These are phyloP conservation scores for Mycena belliarum DNA, from an alignment of 768 basidiomycete genomes.

Conservation along the genomic window DNA sequence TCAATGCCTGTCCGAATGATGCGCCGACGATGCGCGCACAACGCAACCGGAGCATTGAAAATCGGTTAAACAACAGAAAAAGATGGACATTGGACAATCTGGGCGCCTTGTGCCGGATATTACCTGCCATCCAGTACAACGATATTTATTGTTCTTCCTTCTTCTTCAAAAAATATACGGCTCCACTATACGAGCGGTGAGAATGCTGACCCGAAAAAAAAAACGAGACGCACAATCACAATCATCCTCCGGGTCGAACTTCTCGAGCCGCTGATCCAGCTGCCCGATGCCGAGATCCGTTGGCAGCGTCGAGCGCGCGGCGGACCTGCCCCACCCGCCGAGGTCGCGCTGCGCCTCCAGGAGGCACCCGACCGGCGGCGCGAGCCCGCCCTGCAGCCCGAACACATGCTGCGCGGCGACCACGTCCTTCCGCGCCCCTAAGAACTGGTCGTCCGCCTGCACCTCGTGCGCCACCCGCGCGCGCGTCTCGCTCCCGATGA, in stretches of 20 bases:
- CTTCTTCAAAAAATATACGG: too few relatives aligned
- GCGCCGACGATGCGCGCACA: too few relatives aligned
- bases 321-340: slow-evolving; percentile 25
- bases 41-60: too few relatives aligned
- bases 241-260: slow-evolving; percentile 28
- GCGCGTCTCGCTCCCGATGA: slow-evolving; percentile 21
- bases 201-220: too few relatives aligned
- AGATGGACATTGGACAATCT: too few relatives aligned
- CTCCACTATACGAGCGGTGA: too few relatives aligned
- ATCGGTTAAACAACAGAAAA: too few relatives aligned
- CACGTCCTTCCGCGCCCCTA: too few relatives aligned
- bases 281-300: slow-evolving; percentile 23
- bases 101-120: too few relatives aligned
- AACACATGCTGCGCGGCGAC: neutral
- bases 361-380: slow-evolving; percentile 23
- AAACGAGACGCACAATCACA: slow-evolving; percentile 22
- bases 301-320: slow-evolving; percentile 12
- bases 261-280: slow-evolving; percentile 26
- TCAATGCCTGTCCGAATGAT: too few relatives aligned
- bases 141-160: too few relatives aligned
- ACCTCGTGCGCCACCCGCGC: neutral
- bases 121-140: too few relatives aligned
- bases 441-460: neutral
- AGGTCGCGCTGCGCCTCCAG: slow-evolving; percentile 21
- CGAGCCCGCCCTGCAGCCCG: neutral